Evolutionary conservation across 768 basidiomycete genomes (phyloP).

Genomic region (Boletus tomentosulus): DNA sequence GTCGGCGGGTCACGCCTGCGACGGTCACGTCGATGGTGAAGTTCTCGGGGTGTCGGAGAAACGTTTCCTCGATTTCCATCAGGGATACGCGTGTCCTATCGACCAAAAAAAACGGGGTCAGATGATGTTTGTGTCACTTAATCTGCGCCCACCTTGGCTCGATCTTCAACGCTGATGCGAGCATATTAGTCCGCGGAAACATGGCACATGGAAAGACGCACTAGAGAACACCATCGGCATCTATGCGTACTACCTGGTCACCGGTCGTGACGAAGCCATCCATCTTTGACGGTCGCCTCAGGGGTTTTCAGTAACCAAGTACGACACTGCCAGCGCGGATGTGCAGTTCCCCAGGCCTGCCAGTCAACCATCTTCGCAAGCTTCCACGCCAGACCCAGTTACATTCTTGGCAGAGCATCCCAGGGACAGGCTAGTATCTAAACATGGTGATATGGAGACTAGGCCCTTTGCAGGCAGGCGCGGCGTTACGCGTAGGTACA

Average conservation of each 20-base stretch:
- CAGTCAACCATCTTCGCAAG: slow-evolving; percentile 56
- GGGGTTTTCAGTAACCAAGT: slow-evolving; percentile 69
- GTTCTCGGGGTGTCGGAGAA: slow-evolving; percentile 56
- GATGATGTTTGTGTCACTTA: neutral
- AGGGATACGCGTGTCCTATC: slow-evolving; percentile 77
- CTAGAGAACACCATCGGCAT: slow-evolving; percentile 63
- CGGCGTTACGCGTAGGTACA: too few species aligned
- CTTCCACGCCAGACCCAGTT: slow-evolving; percentile 57
- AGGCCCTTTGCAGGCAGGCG: too few species aligned
- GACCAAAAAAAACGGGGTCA: neutral
- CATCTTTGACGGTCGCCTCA: slow-evolving; percentile 42
- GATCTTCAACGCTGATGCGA: slow-evolving; percentile 58
- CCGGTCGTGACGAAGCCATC: slow-evolving; percentile 71
- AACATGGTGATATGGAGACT: too few species aligned
- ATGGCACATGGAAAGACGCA: slow-evolving; percentile 27
- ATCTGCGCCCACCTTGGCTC: slow-evolving; percentile 51
- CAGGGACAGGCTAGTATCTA: slow-evolving; percentile 29
- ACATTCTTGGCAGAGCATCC: slow-evolving; percentile 38
- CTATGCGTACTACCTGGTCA: slow-evolving; percentile 55
- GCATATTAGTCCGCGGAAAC: neutral
- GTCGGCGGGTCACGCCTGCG: slow-evolving; percentile 50
- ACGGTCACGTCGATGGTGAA: slow-evolving; percentile 66
- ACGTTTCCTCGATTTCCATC: slow-evolving; percentile 65
- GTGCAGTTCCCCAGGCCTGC: slow-evolving; percentile 63
- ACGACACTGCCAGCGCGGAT: slow-evolving; percentile 52